Percentiles rank a stretch among this genome's conserved stretches.
Evolutionary conservation across 1,284 basidiomycete genomes (phyloP).

Genomic region (Rhodotorula sp.): DNA sequence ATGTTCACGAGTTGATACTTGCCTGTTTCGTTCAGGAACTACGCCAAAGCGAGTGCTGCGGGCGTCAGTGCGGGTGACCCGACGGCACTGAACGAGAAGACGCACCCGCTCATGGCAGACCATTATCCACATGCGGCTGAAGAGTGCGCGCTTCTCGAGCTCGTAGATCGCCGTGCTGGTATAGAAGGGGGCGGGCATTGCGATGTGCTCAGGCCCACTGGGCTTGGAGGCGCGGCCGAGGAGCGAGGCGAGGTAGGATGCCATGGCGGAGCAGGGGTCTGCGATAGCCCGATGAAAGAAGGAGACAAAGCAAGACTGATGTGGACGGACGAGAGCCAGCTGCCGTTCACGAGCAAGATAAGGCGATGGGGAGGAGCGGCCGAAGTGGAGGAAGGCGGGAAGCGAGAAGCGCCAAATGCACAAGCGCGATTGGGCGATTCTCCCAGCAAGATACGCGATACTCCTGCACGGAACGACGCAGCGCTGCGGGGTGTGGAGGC

Average conservation of each 20-base stretch:
- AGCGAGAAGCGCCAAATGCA: too few relatives aligned
- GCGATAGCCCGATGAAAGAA: background rate
- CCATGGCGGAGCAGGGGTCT: background rate
- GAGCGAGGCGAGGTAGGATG: conserved; percentile 6
- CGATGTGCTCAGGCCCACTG: background rate
- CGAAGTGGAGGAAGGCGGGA: too few relatives aligned
- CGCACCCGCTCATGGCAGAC: conserved; percentile 5
- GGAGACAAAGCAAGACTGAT: background rate
- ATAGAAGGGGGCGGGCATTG: conserved; percentile 2
- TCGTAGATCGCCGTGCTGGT: background rate
- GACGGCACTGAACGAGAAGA: too few relatives aligned
- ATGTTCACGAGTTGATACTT: conserved; percentile 6
- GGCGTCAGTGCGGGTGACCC: background rate
- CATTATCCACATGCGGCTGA: conserved; percentile 13
- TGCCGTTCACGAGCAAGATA: too few relatives aligned
- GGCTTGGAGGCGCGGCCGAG: background rate
- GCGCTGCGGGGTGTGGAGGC: too few relatives aligned
- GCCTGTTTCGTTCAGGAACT: conserved; percentile 10
- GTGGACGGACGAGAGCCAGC: too few relatives aligned
- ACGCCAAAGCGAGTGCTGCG: too few relatives aligned
- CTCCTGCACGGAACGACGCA: too few relatives aligned
- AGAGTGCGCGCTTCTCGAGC: conserved; percentile 43
- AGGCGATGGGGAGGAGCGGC: too few relatives aligned
- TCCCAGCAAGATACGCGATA: too few relatives aligned
- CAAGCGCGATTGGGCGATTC: too few relatives aligned